These are phyloP conservation scores for Calocybe cyanea DNA, from an alignment of 768 basidiomycete species.

Conservation along the genomic window DNA sequence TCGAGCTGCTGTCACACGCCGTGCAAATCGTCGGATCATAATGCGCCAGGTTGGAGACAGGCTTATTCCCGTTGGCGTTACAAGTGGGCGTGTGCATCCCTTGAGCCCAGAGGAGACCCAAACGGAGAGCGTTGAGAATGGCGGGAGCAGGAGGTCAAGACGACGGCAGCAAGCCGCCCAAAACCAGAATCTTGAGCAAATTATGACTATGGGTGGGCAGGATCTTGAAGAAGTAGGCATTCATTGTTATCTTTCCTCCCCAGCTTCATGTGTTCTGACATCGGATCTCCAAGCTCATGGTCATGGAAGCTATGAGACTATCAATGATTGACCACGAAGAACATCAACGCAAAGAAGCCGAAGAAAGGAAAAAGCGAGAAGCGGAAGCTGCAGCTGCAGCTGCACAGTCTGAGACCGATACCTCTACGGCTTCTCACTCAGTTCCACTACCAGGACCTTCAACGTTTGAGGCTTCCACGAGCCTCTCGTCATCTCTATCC, in stretches of 20 bases:
- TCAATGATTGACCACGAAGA: constrained; percentile 94
- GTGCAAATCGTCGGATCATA: constrained; percentile 93
- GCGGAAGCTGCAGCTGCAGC: constrained; percentile 29
- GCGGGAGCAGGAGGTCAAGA: constrained; percentile 53
- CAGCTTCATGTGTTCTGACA: constrained; percentile 2
- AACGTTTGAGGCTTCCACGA: constrained; percentile 24
- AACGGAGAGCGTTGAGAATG: constrained; percentile 24
- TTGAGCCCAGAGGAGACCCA: constrained; percentile 59
- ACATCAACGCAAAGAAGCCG: constrained; percentile 75
- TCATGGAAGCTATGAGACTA: constrained; percentile 98
- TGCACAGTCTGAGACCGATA: constrained; percentile 18
- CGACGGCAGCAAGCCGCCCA: constrained; percentile 47
- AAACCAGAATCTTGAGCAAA: constrained; percentile 60
- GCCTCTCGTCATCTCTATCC: constrained; percentile 24
- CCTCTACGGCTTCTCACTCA: constrained; percentile 17
- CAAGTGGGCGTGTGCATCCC: constrained; percentile 78
- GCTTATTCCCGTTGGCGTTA: constrained; percentile 94
- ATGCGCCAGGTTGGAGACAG: constrained; percentile 99
- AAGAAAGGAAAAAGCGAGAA: constrained; percentile 54
- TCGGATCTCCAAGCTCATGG: constrained; percentile 67
- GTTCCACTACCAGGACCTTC: constrained; percentile 30
- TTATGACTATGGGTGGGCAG: constrained; percentile 76
- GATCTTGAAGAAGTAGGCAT: constrained; percentile 85
- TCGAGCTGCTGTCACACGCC: constrained; percentile 90
- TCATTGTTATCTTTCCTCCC: constrained; percentile 9